Base-by-base conservation (phyloP, 805 yeast genomes). In the Hanseniaspora clermontiae region DNA sequence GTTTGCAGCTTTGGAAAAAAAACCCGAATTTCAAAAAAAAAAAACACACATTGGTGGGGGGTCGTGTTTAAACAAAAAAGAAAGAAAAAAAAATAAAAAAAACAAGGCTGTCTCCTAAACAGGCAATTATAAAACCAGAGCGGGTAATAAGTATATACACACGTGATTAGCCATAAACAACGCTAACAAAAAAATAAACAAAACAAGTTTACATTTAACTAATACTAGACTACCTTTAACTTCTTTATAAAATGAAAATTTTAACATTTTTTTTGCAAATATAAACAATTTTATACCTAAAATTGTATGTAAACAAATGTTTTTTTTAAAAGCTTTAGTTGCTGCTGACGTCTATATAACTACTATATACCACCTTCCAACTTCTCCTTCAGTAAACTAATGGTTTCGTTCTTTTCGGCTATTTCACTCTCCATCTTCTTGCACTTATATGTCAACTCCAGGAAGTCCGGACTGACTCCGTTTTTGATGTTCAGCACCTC, bases 391-490 rank as follows among this genome's bases (percentile, higher is more conserved):
- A 38, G 62, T 39, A 74, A 71, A 5, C 72, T 74, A 20, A 80
- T 64, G 57, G 74, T 77, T 5, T 80, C 82, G 36, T 77, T 78
- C 60, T 78, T 76, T 37, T 72, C 68, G 19, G 74, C 66, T 34
- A 81, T 62, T 57, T 75, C 76, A 42, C 74, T 66, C 62, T 73
- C 75, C 57, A 83, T 62, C 51, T 76, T 78, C 5, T 81, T 74
- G 59, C 80, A 78, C 58, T 80, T 80, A 61, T 78, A 77, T 38
- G 77, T 75, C 59, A 83, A 64, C 53, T 81, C 81, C 34, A 81
- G 70, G 17, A 80, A 70, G 51, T 79, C 74, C 32, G 86, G 82
- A 32, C 72, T 65, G 51, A 70, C 68, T 11, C 81, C 79, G 60
- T 77, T 72, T 60, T 81, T 85, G 59, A 74, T 65, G 39, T 81